phyloP scores from a whole-genome alignment of 1,139 yeast species.

The Protomyces lactucae-debilis region DNA sequence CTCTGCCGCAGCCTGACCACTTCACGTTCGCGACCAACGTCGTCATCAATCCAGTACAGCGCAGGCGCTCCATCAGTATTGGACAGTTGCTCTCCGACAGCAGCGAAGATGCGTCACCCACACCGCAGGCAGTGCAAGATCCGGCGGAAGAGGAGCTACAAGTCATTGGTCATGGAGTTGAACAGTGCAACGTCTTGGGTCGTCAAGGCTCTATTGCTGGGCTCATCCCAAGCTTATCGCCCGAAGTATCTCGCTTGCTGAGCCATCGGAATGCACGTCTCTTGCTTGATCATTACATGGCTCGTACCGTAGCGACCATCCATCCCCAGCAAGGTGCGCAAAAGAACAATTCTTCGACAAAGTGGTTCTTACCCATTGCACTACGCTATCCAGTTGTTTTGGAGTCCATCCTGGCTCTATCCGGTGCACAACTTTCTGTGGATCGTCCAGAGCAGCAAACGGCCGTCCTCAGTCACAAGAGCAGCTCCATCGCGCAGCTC shows the following conservation, averaged over 20 bases:
- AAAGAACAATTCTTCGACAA: not conserved
- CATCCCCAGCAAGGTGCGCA: conserved; percentile 10
- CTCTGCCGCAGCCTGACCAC: not conserved
- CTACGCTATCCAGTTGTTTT: conserved; percentile 8
- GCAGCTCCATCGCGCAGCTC: conserved; percentile 3
- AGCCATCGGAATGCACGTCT: conserved; percentile 3
- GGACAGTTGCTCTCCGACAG: not conserved
- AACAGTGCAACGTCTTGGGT: not conserved
- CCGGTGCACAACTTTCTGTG: conserved; percentile 14
- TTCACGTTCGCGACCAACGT: not conserved
- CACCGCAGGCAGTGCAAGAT: not conserved
- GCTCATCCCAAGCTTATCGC: not conserved
- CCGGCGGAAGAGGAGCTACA: not conserved
- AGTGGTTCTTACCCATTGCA: conserved; percentile 6
- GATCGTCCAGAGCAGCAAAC: not conserved
- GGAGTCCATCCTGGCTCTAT: conserved; percentile 13
- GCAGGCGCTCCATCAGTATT: not conserved
- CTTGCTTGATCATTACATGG: conserved; percentile 9
- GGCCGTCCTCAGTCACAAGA: conserved; percentile 10
- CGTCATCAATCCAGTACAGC: not conserved
- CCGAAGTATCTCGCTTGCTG: not conserved
- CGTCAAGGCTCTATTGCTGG: not conserved
- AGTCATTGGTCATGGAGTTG: not conserved
- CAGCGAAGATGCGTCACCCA: not conserved
- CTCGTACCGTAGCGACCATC: conserved; percentile 8